Percentiles rank a stretch among this genome's conserved stretches.
These are phyloP conservation scores for Lantana camara DNA, from an alignment of 257 asterid genomes.

Conservation along the genomic window DNA sequence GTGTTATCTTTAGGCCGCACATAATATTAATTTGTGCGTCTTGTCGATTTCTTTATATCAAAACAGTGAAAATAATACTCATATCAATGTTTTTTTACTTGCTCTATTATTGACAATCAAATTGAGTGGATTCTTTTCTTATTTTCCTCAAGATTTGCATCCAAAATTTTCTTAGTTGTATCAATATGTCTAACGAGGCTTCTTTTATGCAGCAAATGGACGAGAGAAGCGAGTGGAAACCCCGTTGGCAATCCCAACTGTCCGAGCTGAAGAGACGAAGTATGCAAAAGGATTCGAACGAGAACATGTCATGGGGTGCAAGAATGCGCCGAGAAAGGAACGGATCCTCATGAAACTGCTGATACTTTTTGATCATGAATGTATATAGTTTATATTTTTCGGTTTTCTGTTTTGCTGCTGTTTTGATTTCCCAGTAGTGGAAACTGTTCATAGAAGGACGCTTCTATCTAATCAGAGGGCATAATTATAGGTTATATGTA, in stretches of 20 bases:
- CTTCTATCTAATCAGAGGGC: neutral
- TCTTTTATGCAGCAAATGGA: conserved; percentile 50
- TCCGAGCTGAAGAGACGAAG: conserved; percentile 70
- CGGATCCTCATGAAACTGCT: conserved; percentile 27
- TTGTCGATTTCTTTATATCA: too few species aligned
- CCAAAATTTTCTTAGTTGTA: too few species aligned
- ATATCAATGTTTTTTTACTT: too few species aligned
- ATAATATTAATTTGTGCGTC: too few species aligned
- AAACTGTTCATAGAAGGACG: neutral
- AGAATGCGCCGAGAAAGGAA: conserved; percentile 62
- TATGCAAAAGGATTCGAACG: conserved; percentile 40
- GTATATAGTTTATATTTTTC: conserved; percentile 11
- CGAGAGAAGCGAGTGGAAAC: conserved; percentile 63
- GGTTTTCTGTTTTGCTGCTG: neutral
- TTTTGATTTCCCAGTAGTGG: conserved; percentile 7
- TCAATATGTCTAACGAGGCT: conserved; percentile 14
- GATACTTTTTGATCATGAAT: neutral
- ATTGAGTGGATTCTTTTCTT: too few species aligned
- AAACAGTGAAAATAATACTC: too few species aligned
- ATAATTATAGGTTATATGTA: neutral
- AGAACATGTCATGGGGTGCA: conserved; percentile 76
- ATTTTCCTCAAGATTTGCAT: too few species aligned
- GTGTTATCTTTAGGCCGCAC: too few species aligned
- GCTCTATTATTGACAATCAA: too few species aligned
- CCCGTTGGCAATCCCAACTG: conserved; percentile 70